Conservation (phyloP, 2,329 filamentous ascomycete species). For the Penicillium brevicompactum region DNA sequence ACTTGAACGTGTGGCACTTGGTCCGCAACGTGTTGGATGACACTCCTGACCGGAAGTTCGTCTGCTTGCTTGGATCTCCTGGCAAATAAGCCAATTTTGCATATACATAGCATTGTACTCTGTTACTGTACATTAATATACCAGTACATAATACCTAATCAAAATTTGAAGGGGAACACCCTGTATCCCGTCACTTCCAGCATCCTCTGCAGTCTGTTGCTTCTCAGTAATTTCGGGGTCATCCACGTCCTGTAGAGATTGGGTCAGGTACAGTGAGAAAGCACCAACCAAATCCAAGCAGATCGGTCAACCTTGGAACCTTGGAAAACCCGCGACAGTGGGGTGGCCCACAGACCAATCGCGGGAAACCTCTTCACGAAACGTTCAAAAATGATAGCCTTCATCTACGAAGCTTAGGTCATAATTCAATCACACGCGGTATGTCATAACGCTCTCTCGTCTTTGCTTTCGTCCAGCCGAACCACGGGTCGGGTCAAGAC, state of each 20-base stretch:
- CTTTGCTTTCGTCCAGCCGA: too few relatives aligned
- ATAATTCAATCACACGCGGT: too few relatives aligned
- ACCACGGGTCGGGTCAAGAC: too few relatives aligned
- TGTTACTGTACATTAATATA: neutral
- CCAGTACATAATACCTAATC: neutral
- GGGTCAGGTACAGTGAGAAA: too few relatives aligned
- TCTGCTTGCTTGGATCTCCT: slow-evolving; percentile 33
- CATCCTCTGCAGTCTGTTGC: too few relatives aligned
- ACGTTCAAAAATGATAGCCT: neutral
- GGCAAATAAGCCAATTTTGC: slow-evolving; percentile 21
- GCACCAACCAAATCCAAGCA: too few relatives aligned
- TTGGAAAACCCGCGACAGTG: neutral
- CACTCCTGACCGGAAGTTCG: slow-evolving; percentile 28
- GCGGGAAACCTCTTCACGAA: neutral
- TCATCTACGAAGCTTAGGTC: too few relatives aligned
- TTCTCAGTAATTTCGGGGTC: too few relatives aligned
- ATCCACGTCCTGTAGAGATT: too few relatives aligned
- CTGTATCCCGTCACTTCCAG: too few relatives aligned
- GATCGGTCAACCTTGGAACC: neutral
- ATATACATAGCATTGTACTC: too few relatives aligned
- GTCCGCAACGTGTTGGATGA: slow-evolving; percentile 39
- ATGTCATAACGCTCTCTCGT: too few relatives aligned
- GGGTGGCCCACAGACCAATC: neutral
- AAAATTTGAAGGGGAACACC: neutral
- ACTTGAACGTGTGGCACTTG: slow-evolving; percentile 43